Evolutionary conservation across 495 filamentous ascomycete species (phyloP), one percentile per base, ranked within the genome.

Genomic region (Daldinia grandis): DNA sequence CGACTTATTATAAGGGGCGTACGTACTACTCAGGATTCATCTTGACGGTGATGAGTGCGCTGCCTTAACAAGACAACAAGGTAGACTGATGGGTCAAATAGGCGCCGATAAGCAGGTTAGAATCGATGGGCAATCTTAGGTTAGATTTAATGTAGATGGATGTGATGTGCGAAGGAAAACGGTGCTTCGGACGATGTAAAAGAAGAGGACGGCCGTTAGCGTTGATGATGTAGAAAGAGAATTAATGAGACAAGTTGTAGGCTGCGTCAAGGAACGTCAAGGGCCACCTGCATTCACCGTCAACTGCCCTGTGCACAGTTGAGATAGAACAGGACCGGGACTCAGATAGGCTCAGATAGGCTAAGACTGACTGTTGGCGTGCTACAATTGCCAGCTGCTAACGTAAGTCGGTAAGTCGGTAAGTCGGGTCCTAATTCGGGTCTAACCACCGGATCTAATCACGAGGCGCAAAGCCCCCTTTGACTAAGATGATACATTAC

Each of bases 1-100:
- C 17, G 33, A 65, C 27, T 40, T 50, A 47, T 40, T 64, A 50
- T 49, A 47, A 56, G 62, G 53, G 72, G 64, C 70, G 74, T 71
- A 89, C 93, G 78, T 88, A 96, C 93, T 87, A 96, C 93, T 97
- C 93, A 78, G 93, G 93, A 87, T 97, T 97, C 93, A 97, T 97
- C 80, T 75, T 93, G 86, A 79, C 74, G 58, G 58, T 44, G 61
- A 42, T 62, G 42, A 53, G 66, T 73, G 71, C 64, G 69, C 62
- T 54, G 61, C 65, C 58, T 71, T 40, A 62, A 72, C 47, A 53
- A 62, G 60, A 73, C 49, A 65, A 68, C 63, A 56, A 54, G 40
- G 62, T 57, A 58, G 24, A 28, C 44, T 47, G 54, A 49, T 56
- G 33, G 49, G 56, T 51, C 49, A 68, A 64, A 63, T 42, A 60